Base-by-base conservation (phyloP, 805 yeast species). In the Pichia paraexigua region DNA sequence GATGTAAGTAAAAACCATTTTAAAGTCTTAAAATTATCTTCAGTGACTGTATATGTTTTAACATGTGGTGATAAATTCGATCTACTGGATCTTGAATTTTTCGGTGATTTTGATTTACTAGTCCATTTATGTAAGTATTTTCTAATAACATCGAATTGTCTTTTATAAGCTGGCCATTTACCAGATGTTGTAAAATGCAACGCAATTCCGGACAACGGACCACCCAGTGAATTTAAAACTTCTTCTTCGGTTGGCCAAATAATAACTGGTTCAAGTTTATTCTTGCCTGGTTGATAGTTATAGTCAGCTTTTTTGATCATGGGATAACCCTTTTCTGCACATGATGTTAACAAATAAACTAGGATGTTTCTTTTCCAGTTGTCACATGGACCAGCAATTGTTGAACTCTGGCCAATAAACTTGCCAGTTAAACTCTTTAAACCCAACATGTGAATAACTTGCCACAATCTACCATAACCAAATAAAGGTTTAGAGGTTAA, bases 1-100 rank as follows among this genome's bases (percentile, higher is more conserved):
- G 90, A 83, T 0, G 94, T 85, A 61, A 85, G 71, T 7, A 85
- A 63, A 20, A 82, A 75, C 95, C 95, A 88, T 47, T 78, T 75
- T 6, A 85, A 62, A 2, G 78, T 67, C 37, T 66, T 58, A 64
- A 75, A 78, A 47, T 72, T 59, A 56, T 79, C 80, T 5, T 74
- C 75, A 13, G 83, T 75, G 55, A 79, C 74, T 52, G 79, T 60
- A 58, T 85, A 80, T 32, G 86, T 77, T 64, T 88, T 88, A 15
- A 83, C 81, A 65, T 88, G 96, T 3, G 71, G 68, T 5, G 68
- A 58, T n/a, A 68, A 47, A 22, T 54, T 53, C 0, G 60, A 44
- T 44, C 71, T 54, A 2, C 64, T 62, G 0, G 70, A 60, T 45
- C 46, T 58, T 1, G 62, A 56, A 9, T 59, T 22, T 49, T 32